phyloP scores from a whole-genome alignment of 2,329 filamentous ascomycete genomes.

The Trichoderma semiorbis region DNA sequence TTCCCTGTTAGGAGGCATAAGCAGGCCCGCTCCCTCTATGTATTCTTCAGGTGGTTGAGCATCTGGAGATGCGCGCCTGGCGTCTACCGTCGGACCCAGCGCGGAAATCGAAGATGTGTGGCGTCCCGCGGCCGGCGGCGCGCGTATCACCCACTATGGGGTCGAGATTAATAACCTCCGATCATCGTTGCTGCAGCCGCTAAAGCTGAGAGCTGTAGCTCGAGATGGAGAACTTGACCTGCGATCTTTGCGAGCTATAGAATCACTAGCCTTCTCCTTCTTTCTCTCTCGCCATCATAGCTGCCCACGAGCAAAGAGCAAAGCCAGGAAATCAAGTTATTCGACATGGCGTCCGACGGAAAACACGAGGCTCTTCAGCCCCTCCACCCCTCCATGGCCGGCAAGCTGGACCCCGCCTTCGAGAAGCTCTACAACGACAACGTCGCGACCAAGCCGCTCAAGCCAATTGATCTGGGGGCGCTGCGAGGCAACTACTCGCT shows the following conservation, averaged over 20 bases:
- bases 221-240: background rate
- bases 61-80: background rate
- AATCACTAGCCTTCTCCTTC: background rate
- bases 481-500: slow-evolving; percentile 42
- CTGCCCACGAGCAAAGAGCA: background rate
- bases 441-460: slow-evolving; percentile 38
- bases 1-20: background rate
- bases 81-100: background rate
- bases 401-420: slow-evolving; percentile 45
- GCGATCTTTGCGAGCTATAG: background rate
- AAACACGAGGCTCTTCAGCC: slow-evolving; percentile 46
- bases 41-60: background rate
- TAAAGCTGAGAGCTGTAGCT: background rate
- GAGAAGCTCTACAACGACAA: slow-evolving; percentile 47
- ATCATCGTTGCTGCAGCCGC: background rate
- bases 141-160: background rate
- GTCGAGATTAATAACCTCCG: background rate
- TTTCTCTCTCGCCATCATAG: background rate
- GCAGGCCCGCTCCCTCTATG: background rate
- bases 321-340: background rate
- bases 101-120: background rate
- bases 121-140: background rate
- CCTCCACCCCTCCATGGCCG: slow-evolving; percentile 44
- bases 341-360: slow-evolving; percentile 13
- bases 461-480: slow-evolving; percentile 38